phyloP scores from a whole-genome alignment of 2,329 filamentous ascomycete genomes.

The Arthrobotrys entomopaga region DNA sequence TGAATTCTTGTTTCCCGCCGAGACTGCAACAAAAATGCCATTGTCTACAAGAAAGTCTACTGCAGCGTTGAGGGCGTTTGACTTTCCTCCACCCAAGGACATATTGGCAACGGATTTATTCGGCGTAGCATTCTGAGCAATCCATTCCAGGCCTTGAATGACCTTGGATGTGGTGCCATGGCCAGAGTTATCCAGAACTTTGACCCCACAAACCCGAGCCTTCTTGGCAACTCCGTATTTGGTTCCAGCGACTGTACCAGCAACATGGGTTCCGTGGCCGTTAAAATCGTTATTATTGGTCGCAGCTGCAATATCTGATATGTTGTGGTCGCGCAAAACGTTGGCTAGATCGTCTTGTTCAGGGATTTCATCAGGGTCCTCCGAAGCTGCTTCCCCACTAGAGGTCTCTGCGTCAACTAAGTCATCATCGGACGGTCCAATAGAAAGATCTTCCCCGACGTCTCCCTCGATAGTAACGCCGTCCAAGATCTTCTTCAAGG shows the following conservation, averaged over 20 bases:
- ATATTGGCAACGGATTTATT: constrained; percentile 60
- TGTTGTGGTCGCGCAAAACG: too few relatives aligned
- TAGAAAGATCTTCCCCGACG: too few relatives aligned
- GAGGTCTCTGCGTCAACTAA: too few relatives aligned
- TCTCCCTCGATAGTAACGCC: too few relatives aligned
- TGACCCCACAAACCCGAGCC: constrained; percentile 64
- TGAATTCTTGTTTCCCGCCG: constrained; percentile 60
- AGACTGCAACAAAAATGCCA: constrained; percentile 63
- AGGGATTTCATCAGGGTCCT: too few relatives aligned
- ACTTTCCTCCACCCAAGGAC: constrained; percentile 61
- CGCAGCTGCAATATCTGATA: too few relatives aligned
- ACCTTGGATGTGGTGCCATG: constrained; percentile 62
- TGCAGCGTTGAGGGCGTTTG: constrained; percentile 62
- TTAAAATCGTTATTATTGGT: too few relatives aligned
- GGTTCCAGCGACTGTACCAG: constrained; percentile 57
- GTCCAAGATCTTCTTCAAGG: too few relatives aligned
- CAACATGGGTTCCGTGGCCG: constrained; percentile 59
- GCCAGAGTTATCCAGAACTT: constrained; percentile 63
- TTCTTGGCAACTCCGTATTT: constrained; percentile 66
- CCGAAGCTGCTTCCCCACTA: too few relatives aligned
- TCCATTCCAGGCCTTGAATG: constrained; percentile 59
- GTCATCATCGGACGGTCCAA: too few relatives aligned
- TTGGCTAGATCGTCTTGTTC: too few relatives aligned
- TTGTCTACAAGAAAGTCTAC: constrained; percentile 61
- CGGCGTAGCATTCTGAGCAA: constrained; percentile 46